Conservation (phyloP, 805 yeast species). For the Grigorovia yakushimaensis region DNA sequence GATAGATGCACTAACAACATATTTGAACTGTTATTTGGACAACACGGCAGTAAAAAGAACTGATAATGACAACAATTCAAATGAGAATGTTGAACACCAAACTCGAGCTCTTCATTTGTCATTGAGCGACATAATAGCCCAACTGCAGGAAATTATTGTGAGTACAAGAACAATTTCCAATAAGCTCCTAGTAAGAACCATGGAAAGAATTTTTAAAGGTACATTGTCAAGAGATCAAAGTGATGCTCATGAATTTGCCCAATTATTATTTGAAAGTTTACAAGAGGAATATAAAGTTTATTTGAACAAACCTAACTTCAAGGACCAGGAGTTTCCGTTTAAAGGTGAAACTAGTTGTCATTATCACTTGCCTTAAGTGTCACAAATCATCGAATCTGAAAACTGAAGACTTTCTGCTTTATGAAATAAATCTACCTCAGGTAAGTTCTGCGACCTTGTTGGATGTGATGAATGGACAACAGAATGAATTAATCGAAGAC, state of each 20-base stretch:
- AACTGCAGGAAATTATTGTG: slow-evolving; percentile 54
- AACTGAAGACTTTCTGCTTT: slow-evolving; percentile 53
- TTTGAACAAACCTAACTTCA: slow-evolving; percentile 23
- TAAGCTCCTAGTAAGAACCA: slow-evolving; percentile 64
- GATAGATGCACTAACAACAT: slow-evolving; percentile 47
- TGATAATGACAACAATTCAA: neutral
- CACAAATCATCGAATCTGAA: slow-evolving; percentile 48
- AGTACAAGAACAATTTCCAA: slow-evolving; percentile 52
- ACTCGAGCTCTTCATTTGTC: slow-evolving; percentile 39
- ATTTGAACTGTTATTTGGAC: slow-evolving; percentile 32
- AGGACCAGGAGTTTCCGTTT: slow-evolving; percentile 54
- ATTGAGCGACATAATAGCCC: slow-evolving; percentile 40
- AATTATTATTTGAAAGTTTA: slow-evolving; percentile 67
- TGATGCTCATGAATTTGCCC: slow-evolving; percentile 91
- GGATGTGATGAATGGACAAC: slow-evolving; percentile 45
- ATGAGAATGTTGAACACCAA: slow-evolving; percentile 13
- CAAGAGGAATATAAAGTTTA: slow-evolving; percentile 46
- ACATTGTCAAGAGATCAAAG: slow-evolving; percentile 76
- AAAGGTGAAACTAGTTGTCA: slow-evolving; percentile 56
- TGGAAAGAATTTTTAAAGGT: slow-evolving; percentile 65
- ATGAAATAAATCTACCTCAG: slow-evolving; percentile 69
- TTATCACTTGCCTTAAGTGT: slow-evolving; percentile 63
- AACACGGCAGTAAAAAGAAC: slow-evolving; percentile 24
- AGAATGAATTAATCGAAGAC: slow-evolving; percentile 61
- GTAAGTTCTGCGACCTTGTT: slow-evolving; percentile 36